Evolutionary conservation across 768 basidiomycete species (phyloP).

Genomic region (Tulasnella sp.): DNA sequence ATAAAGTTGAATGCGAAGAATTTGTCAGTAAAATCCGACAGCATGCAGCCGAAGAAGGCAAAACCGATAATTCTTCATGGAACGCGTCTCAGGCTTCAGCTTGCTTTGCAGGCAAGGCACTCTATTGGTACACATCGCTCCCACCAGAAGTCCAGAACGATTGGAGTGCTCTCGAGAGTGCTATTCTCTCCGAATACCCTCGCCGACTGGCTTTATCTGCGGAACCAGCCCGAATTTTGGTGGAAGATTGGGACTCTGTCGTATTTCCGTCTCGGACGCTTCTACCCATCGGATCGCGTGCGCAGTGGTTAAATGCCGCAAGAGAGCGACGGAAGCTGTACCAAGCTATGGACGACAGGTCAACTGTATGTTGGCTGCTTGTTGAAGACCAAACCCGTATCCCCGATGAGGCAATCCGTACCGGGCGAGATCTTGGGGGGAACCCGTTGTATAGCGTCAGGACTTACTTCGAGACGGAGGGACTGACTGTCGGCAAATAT

Average conservation of each 20-base stretch:
- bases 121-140: background rate
- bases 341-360: background rate
- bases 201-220: background rate
- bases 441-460: background rate
- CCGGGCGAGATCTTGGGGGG: background rate
- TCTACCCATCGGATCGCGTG: background rate
- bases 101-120: background rate
- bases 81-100: background rate
- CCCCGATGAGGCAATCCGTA: background rate
- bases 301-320: background rate
- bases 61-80: background rate
- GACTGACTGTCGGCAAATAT: background rate
- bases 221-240: background rate
- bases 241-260: background rate
- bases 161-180: background rate
- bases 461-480: background rate
- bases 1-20: background rate
- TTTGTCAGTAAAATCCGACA: background rate
- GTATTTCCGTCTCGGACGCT: background rate
- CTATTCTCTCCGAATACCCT: background rate
- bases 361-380: background rate
- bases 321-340: background rate
- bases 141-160: background rate
- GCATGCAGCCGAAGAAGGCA: background rate
- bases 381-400: background rate